Base-by-base conservation (phyloP, 2,329 filamentous ascomycete species). In the Exutisphaerella laricina region DNA sequence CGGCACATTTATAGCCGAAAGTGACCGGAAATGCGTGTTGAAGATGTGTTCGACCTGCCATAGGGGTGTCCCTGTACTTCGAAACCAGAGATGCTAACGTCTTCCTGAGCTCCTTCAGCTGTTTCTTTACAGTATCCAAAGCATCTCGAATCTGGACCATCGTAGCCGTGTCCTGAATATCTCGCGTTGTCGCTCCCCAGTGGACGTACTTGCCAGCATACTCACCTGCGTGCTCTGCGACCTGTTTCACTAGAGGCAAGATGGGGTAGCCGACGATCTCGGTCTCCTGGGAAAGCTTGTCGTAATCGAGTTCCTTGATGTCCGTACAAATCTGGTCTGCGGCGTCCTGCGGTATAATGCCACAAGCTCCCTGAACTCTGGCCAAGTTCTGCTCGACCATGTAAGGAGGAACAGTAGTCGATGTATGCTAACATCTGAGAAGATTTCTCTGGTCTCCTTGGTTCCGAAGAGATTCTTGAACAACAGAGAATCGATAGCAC, bases 201-300 rank as follows among this genome's bases (percentile, higher is more conserved):
- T 61, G 59, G 3, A 58, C 46, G 39, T 55, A 61, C 37, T 51
- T 49, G 7, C 56, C 58, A 6, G 48, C 48, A 17, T 57, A 53
- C 2, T 50, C 48, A 22, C 50, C 54, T n/a, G 53, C 53, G 21
- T 44, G 45, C 25, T 41, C 35, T n/a, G 57, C 52, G 18, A 60
- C 41, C 32, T 62, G 59, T 18, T 53, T 47, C 2, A 62, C 56
- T 1, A 61, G 50, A 3, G 58, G 58, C 1, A 61, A 48, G 17
- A 61, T 55, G 1, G 59, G 58, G 31, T 62, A 62, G 7, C 59
- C 59, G 10, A 62, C 56, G 2, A 58, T 53, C n/a, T 57, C 56
- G 7, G 59, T 61, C 30, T 61, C 50, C 20, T 44, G 29, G 5
- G 45, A 43, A 6, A 61, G 47, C 13, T 46, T 38, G 12, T 57